Evolutionary conservation across 345 rosid species (phyloP).

Genomic region (Hibiscus syriacus): DNA sequence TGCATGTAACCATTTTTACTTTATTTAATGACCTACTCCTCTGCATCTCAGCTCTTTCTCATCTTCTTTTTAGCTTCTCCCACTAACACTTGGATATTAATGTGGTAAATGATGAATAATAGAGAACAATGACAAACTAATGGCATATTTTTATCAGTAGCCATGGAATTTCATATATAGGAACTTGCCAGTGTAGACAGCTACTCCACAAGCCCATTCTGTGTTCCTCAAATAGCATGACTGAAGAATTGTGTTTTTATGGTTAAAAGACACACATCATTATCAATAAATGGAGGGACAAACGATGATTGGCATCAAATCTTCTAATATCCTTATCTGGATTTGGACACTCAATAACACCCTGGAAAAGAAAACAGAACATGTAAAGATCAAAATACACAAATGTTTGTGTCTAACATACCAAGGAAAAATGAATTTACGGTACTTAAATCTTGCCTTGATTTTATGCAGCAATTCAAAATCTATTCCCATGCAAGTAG

Average conservation of each 20-base stretch:
- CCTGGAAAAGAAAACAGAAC: constrained; percentile 37
- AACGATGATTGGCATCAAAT: constrained; percentile 93
- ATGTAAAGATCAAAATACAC: constrained; percentile 4
- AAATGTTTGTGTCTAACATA: not conserved
- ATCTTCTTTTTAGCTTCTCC: not conserved
- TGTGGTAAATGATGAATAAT: not conserved
- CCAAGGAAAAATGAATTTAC: not conserved
- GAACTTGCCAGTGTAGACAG: constrained; percentile 83
- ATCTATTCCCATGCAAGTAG: constrained; percentile 91
- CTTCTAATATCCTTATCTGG: constrained; percentile 96
- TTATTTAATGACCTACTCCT: not conserved
- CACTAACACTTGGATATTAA: not conserved
- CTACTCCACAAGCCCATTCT: constrained; percentile 99
- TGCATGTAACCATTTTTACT: not conserved
- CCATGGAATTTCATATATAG: not conserved
- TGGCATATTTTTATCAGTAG: constrained; percentile 8
- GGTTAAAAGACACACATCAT: constrained; percentile 85
- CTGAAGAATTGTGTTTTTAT: constrained; percentile 91
- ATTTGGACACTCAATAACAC: constrained; percentile 91
- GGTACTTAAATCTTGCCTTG: constrained; percentile 41
- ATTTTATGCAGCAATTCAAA: constrained; percentile 85
- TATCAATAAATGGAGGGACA: constrained; percentile 95
- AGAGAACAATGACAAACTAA: not conserved
- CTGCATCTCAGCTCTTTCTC: not conserved
- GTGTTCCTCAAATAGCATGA: constrained; percentile 96